Base-by-base conservation (phyloP, 2,329 filamentous ascomycete genomes). In the Aureobasidium melanogenum region DNA sequence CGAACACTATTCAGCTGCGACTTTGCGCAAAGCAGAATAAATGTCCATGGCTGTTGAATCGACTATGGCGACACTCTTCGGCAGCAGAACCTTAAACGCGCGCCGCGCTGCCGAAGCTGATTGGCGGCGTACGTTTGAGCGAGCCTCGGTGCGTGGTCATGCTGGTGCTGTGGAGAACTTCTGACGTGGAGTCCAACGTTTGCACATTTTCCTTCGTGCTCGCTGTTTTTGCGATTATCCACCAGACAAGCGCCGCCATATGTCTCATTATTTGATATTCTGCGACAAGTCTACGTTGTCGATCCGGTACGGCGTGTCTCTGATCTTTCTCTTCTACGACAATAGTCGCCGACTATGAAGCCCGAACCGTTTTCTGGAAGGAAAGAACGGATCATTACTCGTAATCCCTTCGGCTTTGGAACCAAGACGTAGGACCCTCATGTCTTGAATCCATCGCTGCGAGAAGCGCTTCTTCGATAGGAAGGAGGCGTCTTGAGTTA, bases 251-350 rank as follows among this genome's bases (percentile, higher is more conserved):
- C 19, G 54, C 24, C 56, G 26, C 24, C 7, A 39, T 50, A 39
- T 59, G 56, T 59, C 56, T 59, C 56, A 59, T 39, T 48, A 59
- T 59, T 41, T 48, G 32, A 48, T 19, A 48, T 59, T 50, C 44
- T 59, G 56, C 43, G 56, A 59, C 56, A 59, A 36, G 41, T 59
- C 56, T 59, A 48, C 56, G 56, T 59, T 59, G 44, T 14, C 39
- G 26, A 28, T 36, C 10, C 24, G 30, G 19, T 36, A 38, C 17
- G 41, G 17, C 41, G 14, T 36, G 30, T 22, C n/a, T 41, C 44
- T 47, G 44, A 47, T 57, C n/a, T 10, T 36, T 36, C 19, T 26
- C 34, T 44, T 44, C 52, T 38, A 44, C 52, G 52, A 43, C 52
- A 38, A 5, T 30, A 14, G 12, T 15, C 38, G 41, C 38, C 54